Evolutionary conservation across 495 filamentous ascomycete species (phyloP).

Genomic region (Chaetomium fimeti): DNA sequence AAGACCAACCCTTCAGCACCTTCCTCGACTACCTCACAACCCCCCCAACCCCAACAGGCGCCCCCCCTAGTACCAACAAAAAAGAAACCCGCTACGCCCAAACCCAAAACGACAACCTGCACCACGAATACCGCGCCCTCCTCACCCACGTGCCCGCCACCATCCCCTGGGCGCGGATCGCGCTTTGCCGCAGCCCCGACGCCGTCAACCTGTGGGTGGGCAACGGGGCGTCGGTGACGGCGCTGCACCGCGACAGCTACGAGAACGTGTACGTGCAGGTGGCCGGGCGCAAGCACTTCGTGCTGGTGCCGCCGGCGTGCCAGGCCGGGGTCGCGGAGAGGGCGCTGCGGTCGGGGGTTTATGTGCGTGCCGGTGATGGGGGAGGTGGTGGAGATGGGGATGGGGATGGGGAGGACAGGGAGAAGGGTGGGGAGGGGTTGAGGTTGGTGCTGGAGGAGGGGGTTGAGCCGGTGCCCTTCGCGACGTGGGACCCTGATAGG

Average conservation of each 20-base stretch:
- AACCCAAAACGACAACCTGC: slow-evolving; percentile 74
- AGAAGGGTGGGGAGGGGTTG: slow-evolving; percentile 18
- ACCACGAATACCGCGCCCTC: slow-evolving; percentile 61
- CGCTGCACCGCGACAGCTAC: slow-evolving; percentile 75
- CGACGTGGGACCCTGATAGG: slow-evolving; percentile 68
- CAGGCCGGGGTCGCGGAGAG: slow-evolving; percentile 62
- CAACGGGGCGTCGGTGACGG: slow-evolving; percentile 60
- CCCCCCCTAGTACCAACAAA: slow-evolving; percentile 36
- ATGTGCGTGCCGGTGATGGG: slow-evolving; percentile 29
- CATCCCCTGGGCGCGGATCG: slow-evolving; percentile 66
- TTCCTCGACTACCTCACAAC: slow-evolving; percentile 48
- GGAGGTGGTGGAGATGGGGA: neutral
- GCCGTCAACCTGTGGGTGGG: slow-evolving; percentile 82
- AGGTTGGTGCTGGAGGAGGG: slow-evolving; percentile 39
- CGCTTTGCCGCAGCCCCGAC: slow-evolving; percentile 59
- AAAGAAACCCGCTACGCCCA: slow-evolving; percentile 54
- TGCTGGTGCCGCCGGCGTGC: slow-evolving; percentile 64
- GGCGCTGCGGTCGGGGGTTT: slow-evolving; percentile 51
- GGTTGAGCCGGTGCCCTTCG: slow-evolving; percentile 55
- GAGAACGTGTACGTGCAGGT: slow-evolving; percentile 80
- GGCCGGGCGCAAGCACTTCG: slow-evolving; percentile 65
- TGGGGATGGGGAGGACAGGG: neutral
- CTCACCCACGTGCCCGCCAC: slow-evolving; percentile 52
- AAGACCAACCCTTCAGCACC: slow-evolving; percentile 47
- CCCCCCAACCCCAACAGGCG: neutral